Base-by-base conservation (phyloP, 179 eudicot genomes). In the Drosera spatulata region DNA sequence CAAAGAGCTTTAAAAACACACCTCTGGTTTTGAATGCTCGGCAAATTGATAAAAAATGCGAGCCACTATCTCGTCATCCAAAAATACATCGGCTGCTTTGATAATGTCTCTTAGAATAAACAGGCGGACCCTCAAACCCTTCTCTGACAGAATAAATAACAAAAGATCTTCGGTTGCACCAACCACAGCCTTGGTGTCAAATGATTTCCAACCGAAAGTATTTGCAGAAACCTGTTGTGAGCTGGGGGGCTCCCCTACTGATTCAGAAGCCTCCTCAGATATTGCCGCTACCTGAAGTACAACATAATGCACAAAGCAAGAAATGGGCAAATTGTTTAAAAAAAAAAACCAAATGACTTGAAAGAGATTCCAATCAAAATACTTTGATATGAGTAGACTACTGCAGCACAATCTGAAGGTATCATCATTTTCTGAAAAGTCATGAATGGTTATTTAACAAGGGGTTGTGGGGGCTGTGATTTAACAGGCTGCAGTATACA, bases 81-180 rank as follows among this genome's bases (percentile, higher is more conserved):
- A 78, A 61, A 88, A 79, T 50, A 77, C 69, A 75, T 91, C 91
- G 33, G 83, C 83, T 55, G 87, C 91, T 67, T 80, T 77, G 43
- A 85, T 71, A 69, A 91, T 73, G 75, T 91, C 98, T 62, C 84
- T 82, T 55, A 75, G 62, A 63, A 91, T 83, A 74, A 80, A 80
- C 64, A 82, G 60, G 42, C 98, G 96, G 15, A 91, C 89, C 69
- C 91, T 84, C 53, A 73, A 65, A 59, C 96, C 98, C 69, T 88
- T 85, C n/a, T 82, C 83, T 47, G 96, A 84, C 62, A 91, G 66
- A 22, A 91, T 77, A 66, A 91, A 91, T 53, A 72, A 69, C 55
- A 88, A 73, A 67, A 91, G 82, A 78, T 91, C 98, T 76, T 91
- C 96, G 1, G 98, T 91, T 51, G 98, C 95, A 61, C 87, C 63